phyloP scores from a whole-genome alignment of 2,329 filamentous ascomycete species.

The Geosmithia putterillii region DNA sequence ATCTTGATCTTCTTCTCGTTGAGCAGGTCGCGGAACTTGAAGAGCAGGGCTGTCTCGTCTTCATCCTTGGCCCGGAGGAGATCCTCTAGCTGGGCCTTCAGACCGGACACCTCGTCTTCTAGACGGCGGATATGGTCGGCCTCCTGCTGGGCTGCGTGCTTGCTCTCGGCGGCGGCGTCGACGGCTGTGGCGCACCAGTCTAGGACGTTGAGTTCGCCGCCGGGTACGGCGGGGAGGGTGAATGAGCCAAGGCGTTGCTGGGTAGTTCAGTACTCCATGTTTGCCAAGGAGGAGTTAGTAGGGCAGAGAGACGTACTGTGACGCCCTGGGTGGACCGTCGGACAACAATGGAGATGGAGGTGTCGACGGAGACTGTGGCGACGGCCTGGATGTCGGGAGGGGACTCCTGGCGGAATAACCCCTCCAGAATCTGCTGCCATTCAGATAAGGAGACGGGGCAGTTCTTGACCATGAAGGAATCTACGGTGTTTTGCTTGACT shows the following conservation, averaged over 20 bases:
- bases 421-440: constrained; percentile 51
- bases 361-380: constrained; percentile 41
- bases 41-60: constrained; percentile 53
- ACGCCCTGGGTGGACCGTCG: constrained; percentile 56
- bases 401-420: constrained; percentile 39
- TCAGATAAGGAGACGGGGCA: constrained; percentile 46
- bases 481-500: constrained; percentile 46
- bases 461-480: constrained; percentile 38
- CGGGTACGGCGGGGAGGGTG: constrained; percentile 32
- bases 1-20: constrained; percentile 78
- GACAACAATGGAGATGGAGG: constrained; percentile 46
- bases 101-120: constrained; percentile 41
- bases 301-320: constrained; percentile 35
- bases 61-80: constrained; percentile 53
- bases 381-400: constrained; percentile 44
- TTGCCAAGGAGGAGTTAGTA: not conserved
- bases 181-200: constrained; percentile 57
- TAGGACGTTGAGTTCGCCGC: constrained; percentile 49
- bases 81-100: constrained; percentile 53
- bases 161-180: constrained; percentile 30
- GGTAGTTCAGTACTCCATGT: no score
- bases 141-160: constrained; percentile 27
- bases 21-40: constrained; percentile 57
- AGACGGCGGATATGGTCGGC: constrained; percentile 31
- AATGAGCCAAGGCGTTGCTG: constrained; percentile 61